These are phyloP conservation scores for Aspergillus pseudotamarii DNA, from an alignment of 2,329 filamentous ascomycete genomes.

Conservation along the genomic window DNA sequence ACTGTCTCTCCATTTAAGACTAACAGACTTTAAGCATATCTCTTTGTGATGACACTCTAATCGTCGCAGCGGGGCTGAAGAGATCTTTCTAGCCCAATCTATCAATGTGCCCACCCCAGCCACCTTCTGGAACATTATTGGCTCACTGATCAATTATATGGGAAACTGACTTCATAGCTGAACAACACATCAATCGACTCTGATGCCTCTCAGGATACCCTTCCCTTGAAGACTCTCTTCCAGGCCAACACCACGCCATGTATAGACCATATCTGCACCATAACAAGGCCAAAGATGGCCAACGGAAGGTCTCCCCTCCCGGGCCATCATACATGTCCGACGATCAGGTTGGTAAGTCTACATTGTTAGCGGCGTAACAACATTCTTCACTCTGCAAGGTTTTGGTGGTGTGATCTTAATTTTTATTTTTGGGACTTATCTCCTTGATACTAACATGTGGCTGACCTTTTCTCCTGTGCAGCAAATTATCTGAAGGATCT, in stretches of 20 bases:
- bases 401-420: conserved; percentile 18
- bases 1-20: background rate
- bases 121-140: conserved; percentile 19
- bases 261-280: conserved; percentile 35
- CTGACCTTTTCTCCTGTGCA: conserved; percentile 32
- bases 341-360: conserved; percentile 49
- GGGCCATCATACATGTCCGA: conserved; percentile 50
- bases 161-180: conserved; percentile 21
- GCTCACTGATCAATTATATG: conserved; percentile 15
- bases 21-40: conserved; percentile 16
- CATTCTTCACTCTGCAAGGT: conserved; percentile 20
- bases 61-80: conserved; percentile 6
- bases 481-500: conserved; percentile 63
- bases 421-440: background rate
- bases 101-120: conserved; percentile 15
- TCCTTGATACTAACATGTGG: conserved; percentile 13
- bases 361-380: conserved; percentile 20
- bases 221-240: conserved; percentile 3
- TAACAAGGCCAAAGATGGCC: conserved; percentile 36
- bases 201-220: conserved; percentile 4
- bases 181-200: conserved; percentile 17
- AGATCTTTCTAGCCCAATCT: conserved; percentile 21
- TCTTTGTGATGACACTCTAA: conserved; percentile 3
- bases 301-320: conserved; percentile 51
- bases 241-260: conserved; percentile 33